Percentiles rank a stretch among this genome's conserved stretches.
Conservation (phyloP, 2,329 filamentous ascomycete genomes). For the Alternaria triticimaculans region DNA sequence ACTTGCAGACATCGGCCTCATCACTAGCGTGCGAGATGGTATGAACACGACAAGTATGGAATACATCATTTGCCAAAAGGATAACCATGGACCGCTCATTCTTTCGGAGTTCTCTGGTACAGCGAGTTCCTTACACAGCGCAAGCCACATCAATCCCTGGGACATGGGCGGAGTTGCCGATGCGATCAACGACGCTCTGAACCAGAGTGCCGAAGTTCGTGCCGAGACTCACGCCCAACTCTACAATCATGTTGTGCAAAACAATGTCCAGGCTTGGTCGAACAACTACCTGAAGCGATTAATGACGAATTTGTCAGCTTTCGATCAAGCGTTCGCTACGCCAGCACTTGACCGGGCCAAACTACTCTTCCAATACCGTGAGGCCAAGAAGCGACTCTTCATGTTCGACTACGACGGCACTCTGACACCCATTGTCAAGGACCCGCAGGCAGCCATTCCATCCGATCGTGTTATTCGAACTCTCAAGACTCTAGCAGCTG, state of each 20-base stretch:
- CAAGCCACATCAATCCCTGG: slow-evolving; percentile 97
- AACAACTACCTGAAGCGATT: slow-evolving; percentile 79
- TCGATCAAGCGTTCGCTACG: slow-evolving; percentile 76
- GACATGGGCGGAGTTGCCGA: slow-evolving; percentile 83
- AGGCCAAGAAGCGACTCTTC: slow-evolving; percentile 81
- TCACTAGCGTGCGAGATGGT: slow-evolving; percentile 93
- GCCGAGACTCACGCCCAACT: slow-evolving; percentile 73
- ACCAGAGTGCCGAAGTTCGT: slow-evolving; percentile 72
- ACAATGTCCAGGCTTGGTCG: slow-evolving; percentile 88
- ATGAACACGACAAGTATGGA: slow-evolving; percentile 98
- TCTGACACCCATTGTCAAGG: slow-evolving; percentile 89
- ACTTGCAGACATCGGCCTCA: slow-evolving; percentile 87
- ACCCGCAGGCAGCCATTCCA: slow-evolving; percentile 87
- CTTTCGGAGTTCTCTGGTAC: slow-evolving; percentile 97
- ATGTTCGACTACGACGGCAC: slow-evolving; percentile 99
- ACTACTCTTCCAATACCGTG: slow-evolving; percentile 75
- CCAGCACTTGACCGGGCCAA: slow-evolving; percentile 79
- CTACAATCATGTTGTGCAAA: slow-evolving; percentile 82
- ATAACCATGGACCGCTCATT: slow-evolving; percentile 85
- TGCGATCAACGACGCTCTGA: slow-evolving; percentile 81
- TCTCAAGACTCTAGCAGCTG: slow-evolving; percentile 77
- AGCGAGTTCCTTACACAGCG: slow-evolving; percentile 81
- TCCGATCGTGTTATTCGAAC: slow-evolving; percentile 82
- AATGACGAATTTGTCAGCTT: slow-evolving; percentile 78
- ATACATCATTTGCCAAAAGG: slow-evolving; percentile 90